Percentiles rank a stretch among this genome's conserved stretches.
Evolutionary conservation across 2,329 filamentous ascomycete genomes (phyloP).

Genomic region (Clonostachys rosea): DNA sequence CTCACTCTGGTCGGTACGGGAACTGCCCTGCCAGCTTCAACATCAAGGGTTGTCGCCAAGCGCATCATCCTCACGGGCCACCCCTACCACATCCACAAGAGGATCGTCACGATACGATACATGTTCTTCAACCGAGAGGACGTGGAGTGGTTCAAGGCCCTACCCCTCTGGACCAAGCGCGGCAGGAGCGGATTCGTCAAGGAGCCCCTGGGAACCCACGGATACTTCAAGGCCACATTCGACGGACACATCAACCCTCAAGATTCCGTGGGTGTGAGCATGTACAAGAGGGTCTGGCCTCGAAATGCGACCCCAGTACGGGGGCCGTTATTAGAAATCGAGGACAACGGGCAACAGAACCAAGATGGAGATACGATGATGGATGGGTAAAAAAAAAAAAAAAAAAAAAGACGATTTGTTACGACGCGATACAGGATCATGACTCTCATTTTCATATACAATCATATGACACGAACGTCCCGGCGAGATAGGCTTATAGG

Average conservation of each 20-base stretch:
- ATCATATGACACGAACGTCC: not conserved
- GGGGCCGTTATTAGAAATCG: conserved; percentile 33
- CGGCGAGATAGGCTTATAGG: too few relatives aligned
- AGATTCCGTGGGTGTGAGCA: conserved; percentile 85
- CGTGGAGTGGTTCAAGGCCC: conserved; percentile 94
- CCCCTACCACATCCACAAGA: conserved; percentile 98
- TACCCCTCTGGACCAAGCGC: conserved; percentile 90
- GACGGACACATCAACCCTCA: conserved; percentile 94
- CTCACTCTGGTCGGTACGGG: conserved; percentile 81
- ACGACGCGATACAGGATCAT: not conserved
- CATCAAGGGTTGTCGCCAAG: conserved; percentile 81
- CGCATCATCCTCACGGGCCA: conserved; percentile 91
- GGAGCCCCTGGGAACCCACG: conserved; percentile 90
- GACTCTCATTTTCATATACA: not conserved
- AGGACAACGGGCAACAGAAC: conserved; percentile 7
- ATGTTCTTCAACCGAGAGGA: conserved; percentile 99
- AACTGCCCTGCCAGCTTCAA: conserved; percentile 76
- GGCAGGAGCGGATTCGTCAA: conserved; percentile 90
- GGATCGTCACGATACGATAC: conserved; percentile 92
- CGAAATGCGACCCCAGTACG: conserved; percentile 52
- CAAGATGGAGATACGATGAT: conserved; percentile 25
- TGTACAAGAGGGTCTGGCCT: conserved; percentile 85
- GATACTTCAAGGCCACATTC: conserved; percentile 99
- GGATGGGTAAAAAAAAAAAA: conserved; percentile 13
- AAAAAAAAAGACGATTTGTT: not conserved